Base-by-base conservation (phyloP, 768 basidiomycete species). In the Pisolithus marmoratus region DNA sequence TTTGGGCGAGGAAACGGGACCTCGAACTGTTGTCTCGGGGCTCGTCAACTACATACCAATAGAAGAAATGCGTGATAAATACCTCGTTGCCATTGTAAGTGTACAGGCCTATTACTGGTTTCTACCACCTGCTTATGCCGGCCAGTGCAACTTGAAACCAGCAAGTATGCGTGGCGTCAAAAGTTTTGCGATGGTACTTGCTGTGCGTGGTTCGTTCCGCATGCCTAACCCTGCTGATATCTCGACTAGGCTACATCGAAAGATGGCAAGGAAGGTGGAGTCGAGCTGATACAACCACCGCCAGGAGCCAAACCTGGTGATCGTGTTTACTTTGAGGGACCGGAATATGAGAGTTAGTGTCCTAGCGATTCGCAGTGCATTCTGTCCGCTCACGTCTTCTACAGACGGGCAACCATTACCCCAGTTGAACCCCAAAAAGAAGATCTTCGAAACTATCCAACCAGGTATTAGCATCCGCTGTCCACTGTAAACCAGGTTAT, bases 371-470 rank as follows among this genome's bases (percentile, higher is more conserved):
- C 22, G 17, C 2, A 45, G 14, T 24, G 14, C n/a, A 6, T 48
- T 14, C 1, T 22, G 23, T 19, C 41, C 12, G 26, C 26, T 56
- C 47, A 60, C 23, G 53, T 48, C 11, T 42, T 46, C 15, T 29
- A 43, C 49, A 86, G 86, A 73, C 59, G 76, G 77, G 1, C 78
- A 74, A 19, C 88, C 94, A 0, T 72, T 95, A 22, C 63, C 86
- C 7, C 92, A 94, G 62, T 75, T 99, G 52, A 97, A 97, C 70
- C 96, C 96, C 12, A 99, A 98, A 74, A 98, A 96, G 76, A 99
- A 98, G 74, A 90, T 98, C 29, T 99, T 97, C 62, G 96, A 99
- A 72, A 87, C 94, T 0, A 82, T 99, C 46, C 96, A 96, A 65
- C 93, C 94, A 47, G 87, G 91, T 85, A 59, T 22, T 70, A 15